Conservation (phyloP, 306 rosid genomes). For the Quercus suber region DNA sequence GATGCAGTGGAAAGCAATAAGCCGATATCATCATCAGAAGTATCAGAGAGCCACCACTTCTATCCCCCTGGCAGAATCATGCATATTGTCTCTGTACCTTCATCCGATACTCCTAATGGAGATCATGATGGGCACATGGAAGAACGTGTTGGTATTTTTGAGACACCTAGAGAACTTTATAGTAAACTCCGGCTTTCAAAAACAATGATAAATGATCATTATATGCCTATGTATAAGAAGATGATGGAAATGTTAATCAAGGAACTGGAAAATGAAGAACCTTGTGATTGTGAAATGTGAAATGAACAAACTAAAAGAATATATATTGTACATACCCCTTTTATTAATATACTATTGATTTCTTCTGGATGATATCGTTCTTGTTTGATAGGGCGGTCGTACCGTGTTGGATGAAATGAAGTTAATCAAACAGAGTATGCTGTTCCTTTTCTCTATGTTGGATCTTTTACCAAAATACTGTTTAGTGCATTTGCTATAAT, state of each 20-base stretch:
- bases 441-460: too few relatives aligned
- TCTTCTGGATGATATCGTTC: neutral
- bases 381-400: too few relatives aligned
- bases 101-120: conserved; percentile 36
- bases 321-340: neutral
- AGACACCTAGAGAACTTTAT: conserved; percentile 84
- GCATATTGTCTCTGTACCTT: conserved; percentile 68
- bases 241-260: conserved; percentile 83
- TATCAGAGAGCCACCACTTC: conserved; percentile 60
- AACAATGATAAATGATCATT: conserved; percentile 95
- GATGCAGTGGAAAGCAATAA: conserved; percentile 61
- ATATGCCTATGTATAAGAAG: conserved; percentile 98
- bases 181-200: conserved; percentile 88
- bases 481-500: too few relatives aligned
- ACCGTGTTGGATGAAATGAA: too few relatives aligned
- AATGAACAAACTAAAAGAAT: conserved; percentile 1
- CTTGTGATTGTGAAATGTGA: conserved; percentile 28
- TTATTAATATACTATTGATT: neutral
- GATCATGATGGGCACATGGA: conserved; percentile 36
- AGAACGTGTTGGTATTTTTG: conserved; percentile 63
- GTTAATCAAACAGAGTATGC: too few relatives aligned
- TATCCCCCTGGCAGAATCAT: conserved; percentile 90
- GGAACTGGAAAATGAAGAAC: conserved; percentile 61
- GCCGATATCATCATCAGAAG: conserved; percentile 54
- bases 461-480: too few relatives aligned